Evolutionary conservation across 2,329 filamentous ascomycete genomes (phyloP), one percentile per base, ranked within the genome.

Genomic region (Dothideomycetes sp.): DNA sequence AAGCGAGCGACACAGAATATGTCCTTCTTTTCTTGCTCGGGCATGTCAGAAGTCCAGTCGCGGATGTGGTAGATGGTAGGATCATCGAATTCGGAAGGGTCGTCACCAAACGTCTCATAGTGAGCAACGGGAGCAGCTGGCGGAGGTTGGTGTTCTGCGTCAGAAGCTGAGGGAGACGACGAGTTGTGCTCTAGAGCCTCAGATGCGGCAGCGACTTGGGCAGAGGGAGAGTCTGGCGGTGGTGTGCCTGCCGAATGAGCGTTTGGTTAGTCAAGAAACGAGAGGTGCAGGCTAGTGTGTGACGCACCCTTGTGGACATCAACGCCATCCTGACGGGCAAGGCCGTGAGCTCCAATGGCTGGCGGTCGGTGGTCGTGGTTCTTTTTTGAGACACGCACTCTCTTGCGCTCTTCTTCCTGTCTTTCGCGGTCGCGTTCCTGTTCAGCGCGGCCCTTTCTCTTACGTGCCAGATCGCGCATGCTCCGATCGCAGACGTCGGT

Each of bases 51-150:
- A 1, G 74, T 73, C 17, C 88, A 71, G 0, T 80, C 71, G 42
- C 80, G 80, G 47, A 98, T 95, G 58, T 98, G 84, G 67, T 98
- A 98, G 35, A 95, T 74, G 24, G 89, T 94, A 1, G 88, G 87
- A 56, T 98, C 91, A 50, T 78, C 70, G 54, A 89, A 94, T n/a
- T 80, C 86, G 18, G 86, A 84, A 0, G 89, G 89, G 56, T 96
- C 87, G 27, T 89, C 81, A 45, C 89, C 89, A 59, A 95, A 96
- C 1, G 86, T 55, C 62, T 94, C 84, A 54, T 80, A 80, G 45
- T 88, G 82, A 5, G 76, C 73, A 17, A 81, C 63, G 5, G 74
- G 68, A n/a, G 76, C 72, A 2, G 74, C 73, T 5, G 75, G 74
- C 34, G 68, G 67, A 11, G 72, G 73, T 56, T 76, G 77, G 59